Conservation (phyloP, 2,329 filamentous ascomycete species). For the Fusarium keratoplasticum region DNA sequence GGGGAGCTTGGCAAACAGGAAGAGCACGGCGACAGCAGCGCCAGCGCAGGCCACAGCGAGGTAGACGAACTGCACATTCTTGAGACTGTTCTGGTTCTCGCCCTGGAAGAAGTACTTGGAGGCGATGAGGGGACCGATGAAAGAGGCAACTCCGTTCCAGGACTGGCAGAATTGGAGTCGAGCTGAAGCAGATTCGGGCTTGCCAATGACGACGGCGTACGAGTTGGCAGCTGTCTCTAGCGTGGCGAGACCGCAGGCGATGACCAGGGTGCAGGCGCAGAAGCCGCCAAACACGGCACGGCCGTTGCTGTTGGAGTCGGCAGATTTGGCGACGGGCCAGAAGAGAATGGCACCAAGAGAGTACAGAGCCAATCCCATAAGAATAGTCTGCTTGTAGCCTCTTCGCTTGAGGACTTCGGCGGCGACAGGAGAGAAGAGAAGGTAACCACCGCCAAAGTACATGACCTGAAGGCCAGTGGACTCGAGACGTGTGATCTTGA, state of each 20-base stretch:
- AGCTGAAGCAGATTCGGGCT: slow-evolving; percentile 9
- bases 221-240: slow-evolving; percentile 84
- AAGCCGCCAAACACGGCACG: slow-evolving; percentile 74
- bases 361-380: slow-evolving; percentile 75
- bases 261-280: slow-evolving; percentile 77
- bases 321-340: slow-evolving; percentile 67
- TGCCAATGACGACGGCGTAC: slow-evolving; percentile 67
- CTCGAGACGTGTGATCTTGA: slow-evolving; percentile 57
- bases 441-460: slow-evolving; percentile 64
- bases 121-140: slow-evolving; percentile 77
- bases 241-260: slow-evolving; percentile 78
- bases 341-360: slow-evolving; percentile 67
- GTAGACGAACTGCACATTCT: slow-evolving; percentile 81
- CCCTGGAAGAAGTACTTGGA: slow-evolving; percentile 79
- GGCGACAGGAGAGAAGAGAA: slow-evolving; percentile 60
- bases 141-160: slow-evolving; percentile 80
- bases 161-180: slow-evolving; percentile 73
- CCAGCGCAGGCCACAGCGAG: slow-evolving; percentile 77
- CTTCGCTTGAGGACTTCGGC: slow-evolving; percentile 72
- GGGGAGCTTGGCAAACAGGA: slow-evolving; percentile 76
- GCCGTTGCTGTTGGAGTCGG: slow-evolving; percentile 33
- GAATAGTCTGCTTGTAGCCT: slow-evolving; percentile 75
- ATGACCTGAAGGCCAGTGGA: slow-evolving; percentile 62
- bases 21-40: slow-evolving; percentile 71
- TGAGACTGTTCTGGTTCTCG: slow-evolving; percentile 65